phyloP scores from a whole-genome alignment of 805 yeast genomes.

The Yueomyces sinensis region DNA sequence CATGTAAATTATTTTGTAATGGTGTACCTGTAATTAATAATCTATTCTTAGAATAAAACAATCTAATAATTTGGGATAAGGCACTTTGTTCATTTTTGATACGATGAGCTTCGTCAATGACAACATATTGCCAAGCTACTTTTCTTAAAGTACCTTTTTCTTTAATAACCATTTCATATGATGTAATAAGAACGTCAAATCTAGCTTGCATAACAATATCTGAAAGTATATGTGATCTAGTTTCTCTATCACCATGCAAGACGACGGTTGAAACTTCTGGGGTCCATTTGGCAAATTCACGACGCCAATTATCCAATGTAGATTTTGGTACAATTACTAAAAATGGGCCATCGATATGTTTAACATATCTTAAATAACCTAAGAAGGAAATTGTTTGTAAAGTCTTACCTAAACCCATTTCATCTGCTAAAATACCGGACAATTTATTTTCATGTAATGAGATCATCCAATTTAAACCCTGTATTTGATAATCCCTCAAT shows the following conservation, averaged over 20 bases:
- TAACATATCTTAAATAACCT: conserved; percentile 72
- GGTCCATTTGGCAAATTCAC: conserved; percentile 92
- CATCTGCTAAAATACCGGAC: conserved; percentile 93
- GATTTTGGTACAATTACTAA: conserved; percentile 90
- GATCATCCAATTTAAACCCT: conserved; percentile 91
- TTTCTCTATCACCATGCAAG: conserved; percentile 83
- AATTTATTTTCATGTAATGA: conserved; percentile 76
- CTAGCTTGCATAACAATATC: conserved; percentile 51
- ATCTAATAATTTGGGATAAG: conserved; percentile 79
- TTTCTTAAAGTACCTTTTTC: conserved; percentile 74
- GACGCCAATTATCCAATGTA: conserved; percentile 89
- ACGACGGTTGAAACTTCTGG: conserved; percentile 83
- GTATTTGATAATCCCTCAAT: conserved; percentile 83
- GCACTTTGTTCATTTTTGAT: conserved; percentile 91
- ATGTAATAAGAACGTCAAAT: conserved; percentile 82
- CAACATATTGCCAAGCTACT: conserved; percentile 83
- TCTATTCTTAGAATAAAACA: conserved; percentile 76
- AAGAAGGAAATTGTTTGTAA: conserved; percentile 86
- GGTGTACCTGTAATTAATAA: conserved; percentile 93
- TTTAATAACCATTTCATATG: conserved; percentile 86
- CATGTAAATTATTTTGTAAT: conserved; percentile 86
- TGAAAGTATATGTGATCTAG: conserved; percentile 47
- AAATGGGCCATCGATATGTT: conserved; percentile 77
- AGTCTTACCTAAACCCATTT: conserved; percentile 97
- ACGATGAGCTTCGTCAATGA: conserved; percentile 94